Evolutionary conservation across 2,329 filamentous ascomycete genomes (phyloP).

Genomic region (Coniosporium tulheliwenetii): DNA sequence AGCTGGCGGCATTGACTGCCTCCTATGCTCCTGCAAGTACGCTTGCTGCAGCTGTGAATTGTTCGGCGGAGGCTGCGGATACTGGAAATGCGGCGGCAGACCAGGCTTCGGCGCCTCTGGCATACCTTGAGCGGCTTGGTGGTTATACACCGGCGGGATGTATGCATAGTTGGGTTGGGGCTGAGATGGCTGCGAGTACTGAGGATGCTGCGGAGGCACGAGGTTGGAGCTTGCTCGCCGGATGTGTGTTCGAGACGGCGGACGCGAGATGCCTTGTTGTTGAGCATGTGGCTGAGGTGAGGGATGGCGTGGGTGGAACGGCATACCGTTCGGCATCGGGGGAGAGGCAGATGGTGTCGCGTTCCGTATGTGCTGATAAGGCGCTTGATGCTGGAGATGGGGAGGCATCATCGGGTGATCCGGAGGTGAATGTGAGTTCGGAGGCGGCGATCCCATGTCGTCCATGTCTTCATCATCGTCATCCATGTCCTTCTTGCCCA

Average conservation of each 20-base stretch:
- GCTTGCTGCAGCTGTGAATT: constrained; percentile 43
- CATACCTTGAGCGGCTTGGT: constrained; percentile 37
- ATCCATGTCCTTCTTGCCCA: constrained; percentile 53
- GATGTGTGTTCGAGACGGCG: constrained; percentile 65
- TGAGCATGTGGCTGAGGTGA: constrained; percentile 78
- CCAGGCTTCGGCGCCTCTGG: constrained; percentile 17
- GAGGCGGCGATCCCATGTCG: constrained; percentile 56
- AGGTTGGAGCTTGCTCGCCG: constrained; percentile 63
- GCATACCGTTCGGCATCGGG: constrained; percentile 64
- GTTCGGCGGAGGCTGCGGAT: constrained; percentile 12
- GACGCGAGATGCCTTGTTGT: constrained; percentile 57
- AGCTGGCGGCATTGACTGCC: constrained; percentile 56
- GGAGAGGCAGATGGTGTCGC: constrained; percentile 76
- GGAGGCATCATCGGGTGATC: constrained; percentile 38
- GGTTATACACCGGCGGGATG: constrained; percentile 75
- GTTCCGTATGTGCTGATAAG: constrained; percentile 70
- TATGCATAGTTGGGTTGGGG: constrained; percentile 54
- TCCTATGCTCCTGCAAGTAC: constrained; percentile 62
- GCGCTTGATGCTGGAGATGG: constrained; percentile 34
- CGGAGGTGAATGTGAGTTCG: constrained; percentile 49
- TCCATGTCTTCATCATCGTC: constrained; percentile 77
- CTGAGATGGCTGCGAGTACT: constrained; percentile 45
- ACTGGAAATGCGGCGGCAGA: constrained; percentile 25
- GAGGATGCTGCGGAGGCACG: constrained; percentile 44
- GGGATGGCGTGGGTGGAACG: constrained; percentile 56